Evolutionary conservation across 192 early-diverging fungal genomes (phyloP), one percentile per base, ranked within the genome.

Genomic region (Podila verticillata): DNA sequence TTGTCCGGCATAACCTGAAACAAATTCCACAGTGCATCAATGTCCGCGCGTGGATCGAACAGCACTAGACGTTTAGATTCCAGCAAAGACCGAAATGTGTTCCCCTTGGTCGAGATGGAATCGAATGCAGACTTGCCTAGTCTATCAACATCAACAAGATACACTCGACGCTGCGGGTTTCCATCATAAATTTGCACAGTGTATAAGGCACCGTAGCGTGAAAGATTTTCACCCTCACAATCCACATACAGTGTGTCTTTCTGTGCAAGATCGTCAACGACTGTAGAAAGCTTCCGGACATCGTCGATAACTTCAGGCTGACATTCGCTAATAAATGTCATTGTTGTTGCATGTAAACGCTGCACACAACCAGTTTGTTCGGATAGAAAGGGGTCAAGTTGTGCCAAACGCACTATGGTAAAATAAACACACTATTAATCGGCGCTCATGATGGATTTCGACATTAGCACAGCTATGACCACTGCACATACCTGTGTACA

Each of bases 1-100:
- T 67, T 67, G 34, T 19, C 9, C 26, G 65, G 65, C 54, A 67
- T 57, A 57, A 67, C 65, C n/a, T 57, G 65, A 67, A 67, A 67
- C 65, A 57, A 58, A 28, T 67, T 67, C 65, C 65, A 67, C 31
- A 65, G n/a, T 19, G 64, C 48, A 35, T 65, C 64, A 51, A 65
- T 22, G 49, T 65, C 64, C 34, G 28, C 48, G 29, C 64, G 64
- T 56, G 64, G 64, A 56, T 65, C 64, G 49, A 65, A 65, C 34
- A 67, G 24, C 54, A 57, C 65, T 19, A 67, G 17, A 7, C 65
- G 65, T 28, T 67, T 67, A 12, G 65, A 35, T 39, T 65, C 63
- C 48, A 65, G 30, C 63, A 65, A 65, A 65, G 44, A 51, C 63
- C 30, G 47, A 31, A 65, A 24, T 28, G 48, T 65, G 29, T 51